Evolutionary conservation across 2,329 filamentous ascomycete species (phyloP), one percentile per base, ranked within the genome.

Genomic region (Botrytis elliptica): DNA sequence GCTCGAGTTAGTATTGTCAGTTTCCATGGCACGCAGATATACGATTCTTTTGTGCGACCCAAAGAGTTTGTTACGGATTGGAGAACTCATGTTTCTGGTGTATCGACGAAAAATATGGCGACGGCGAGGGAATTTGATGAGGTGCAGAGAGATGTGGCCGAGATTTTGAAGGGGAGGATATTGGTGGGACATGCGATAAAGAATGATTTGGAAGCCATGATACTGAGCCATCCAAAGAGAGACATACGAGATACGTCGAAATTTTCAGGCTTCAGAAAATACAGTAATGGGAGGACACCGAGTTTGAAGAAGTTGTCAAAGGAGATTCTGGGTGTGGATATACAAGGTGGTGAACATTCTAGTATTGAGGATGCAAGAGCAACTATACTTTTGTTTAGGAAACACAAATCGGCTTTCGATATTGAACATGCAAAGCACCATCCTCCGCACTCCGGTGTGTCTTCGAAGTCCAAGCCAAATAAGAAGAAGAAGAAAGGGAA

Each of bases 1-100:
- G 96, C 96, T 1, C 89, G 96, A 65, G 93, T 95, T 72, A 97
- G 93, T 80, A 85, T 97, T 25, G 95, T 98, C 77, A 97, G 98
- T 82, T 99, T 95, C 82, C 94, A 98, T 81, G 95, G 95, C 29
- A 89, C 92, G 42, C 94, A 97, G 82, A 85, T 99, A 64, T 98
- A 98, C 86, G 96, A 99, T 84, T 95, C 93, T 20, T 98, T 92
- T 80, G 96, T 98, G 16, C 88, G 89, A 71, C 92, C 93, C 0
- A 89, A 90, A 74, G 91, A 94, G 79, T 86, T 85, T 72, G 93
- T 99, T 2, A 94, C 92, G 22, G 93, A 99, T 83, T 99, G 95
- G 92, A 89, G 96, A 75, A 98, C 95, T 4, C 85, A 88, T 75
- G 91, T 98, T 59, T 97, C 92, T 75, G 96, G 96, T 10, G 92